These are phyloP conservation scores for Cyclostephanos invisitatus DNA, from an alignment of 108 stramenopile genomes.

Conservation along the genomic window DNA sequence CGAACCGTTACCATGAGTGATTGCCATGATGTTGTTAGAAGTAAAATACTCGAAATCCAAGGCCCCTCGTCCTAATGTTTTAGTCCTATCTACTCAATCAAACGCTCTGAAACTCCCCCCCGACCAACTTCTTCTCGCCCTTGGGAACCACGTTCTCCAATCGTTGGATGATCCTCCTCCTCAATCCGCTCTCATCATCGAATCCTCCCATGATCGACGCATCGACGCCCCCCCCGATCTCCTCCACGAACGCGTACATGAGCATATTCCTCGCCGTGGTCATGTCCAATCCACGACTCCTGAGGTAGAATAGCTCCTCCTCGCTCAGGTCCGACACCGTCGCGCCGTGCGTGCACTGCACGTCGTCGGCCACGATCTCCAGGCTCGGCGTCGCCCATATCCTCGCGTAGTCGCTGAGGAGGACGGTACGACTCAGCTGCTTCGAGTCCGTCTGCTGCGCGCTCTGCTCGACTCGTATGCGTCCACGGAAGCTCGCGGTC, in stretches of 20 bases:
- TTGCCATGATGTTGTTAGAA: not conserved
- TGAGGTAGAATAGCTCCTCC: conserved; percentile 93
- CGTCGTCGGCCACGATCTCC: conserved; percentile 96
- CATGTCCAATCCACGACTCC: conserved; percentile 83
- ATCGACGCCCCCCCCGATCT: conserved; percentile 65
- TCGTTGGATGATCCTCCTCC: conserved; percentile 64
- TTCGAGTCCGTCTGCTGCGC: conserved; percentile 92
- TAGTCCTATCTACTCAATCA: conserved; percentile 28
- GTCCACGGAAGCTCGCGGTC: conserved; percentile 87
- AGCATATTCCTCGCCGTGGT: conserved; percentile 73
- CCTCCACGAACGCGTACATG: conserved; percentile 90
- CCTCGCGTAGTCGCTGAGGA: conserved; percentile 81
- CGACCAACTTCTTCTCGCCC: conserved; percentile 73
- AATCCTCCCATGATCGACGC: conserved; percentile 54
- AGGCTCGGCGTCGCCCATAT: conserved; percentile 91
- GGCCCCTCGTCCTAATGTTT: not conserved
- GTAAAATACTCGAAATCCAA: not conserved
- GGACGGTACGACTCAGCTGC: conserved; percentile 87
- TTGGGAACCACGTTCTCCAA: conserved; percentile 79
- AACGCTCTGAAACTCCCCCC: conserved; percentile 81
- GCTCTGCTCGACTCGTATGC: conserved; percentile 91
- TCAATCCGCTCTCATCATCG: conserved; percentile 69
- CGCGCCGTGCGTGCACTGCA: conserved; percentile 95
- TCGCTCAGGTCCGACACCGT: conserved; percentile 94
- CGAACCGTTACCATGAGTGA: too few relatives aligned